Conservation (phyloP, 2,329 filamentous ascomycete genomes). For the Aspergillus cejpii region DNA sequence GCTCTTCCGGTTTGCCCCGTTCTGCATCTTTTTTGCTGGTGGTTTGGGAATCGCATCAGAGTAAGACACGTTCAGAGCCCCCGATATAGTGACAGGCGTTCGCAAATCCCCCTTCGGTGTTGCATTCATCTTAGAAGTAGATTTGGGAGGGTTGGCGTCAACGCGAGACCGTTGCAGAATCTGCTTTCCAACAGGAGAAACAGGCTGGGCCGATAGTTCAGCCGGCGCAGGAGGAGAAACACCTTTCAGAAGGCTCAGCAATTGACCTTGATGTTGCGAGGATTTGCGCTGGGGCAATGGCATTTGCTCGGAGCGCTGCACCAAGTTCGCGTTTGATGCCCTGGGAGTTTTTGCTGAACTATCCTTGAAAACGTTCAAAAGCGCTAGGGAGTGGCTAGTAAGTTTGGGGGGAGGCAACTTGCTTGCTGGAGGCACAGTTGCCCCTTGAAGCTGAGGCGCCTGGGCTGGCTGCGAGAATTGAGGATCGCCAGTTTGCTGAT, state of each 20-base stretch:
- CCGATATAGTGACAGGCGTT: constrained; percentile 37
- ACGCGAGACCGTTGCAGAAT: constrained; percentile 29
- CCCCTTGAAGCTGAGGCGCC: constrained; percentile 33
- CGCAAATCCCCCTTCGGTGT: constrained; percentile 13
- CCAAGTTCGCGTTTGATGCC: constrained; percentile 14
- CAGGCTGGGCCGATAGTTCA: constrained; percentile 44
- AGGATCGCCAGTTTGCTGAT: constrained; percentile 43
- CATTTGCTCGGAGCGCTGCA: constrained; percentile 12
- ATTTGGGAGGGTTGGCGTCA: constrained; percentile 11
- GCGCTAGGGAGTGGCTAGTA: constrained; percentile 51
- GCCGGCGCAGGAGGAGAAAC: constrained; percentile 32
- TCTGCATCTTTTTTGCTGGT: constrained; percentile 20
- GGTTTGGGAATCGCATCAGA: constrained; percentile 31
- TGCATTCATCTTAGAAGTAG: constrained; percentile 13
- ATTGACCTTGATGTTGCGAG: constrained; percentile 35
- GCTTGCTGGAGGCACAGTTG: constrained; percentile 49
- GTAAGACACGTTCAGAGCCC: constrained; percentile 37
- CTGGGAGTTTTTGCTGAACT: constrained; percentile 25
- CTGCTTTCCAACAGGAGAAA: constrained; percentile 29
- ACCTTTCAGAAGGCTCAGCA: constrained; percentile 32
- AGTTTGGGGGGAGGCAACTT: constrained; percentile 54
- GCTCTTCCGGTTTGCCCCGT: constrained; percentile 20
- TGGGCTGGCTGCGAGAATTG: constrained; percentile 38
- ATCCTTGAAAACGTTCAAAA: constrained; percentile 54
- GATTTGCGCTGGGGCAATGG: constrained; percentile 17